Percentiles rank a stretch among this genome's conserved stretches.
phyloP scores from a whole-genome alignment of 306 rosid species.

The Datisca glomerata region DNA sequence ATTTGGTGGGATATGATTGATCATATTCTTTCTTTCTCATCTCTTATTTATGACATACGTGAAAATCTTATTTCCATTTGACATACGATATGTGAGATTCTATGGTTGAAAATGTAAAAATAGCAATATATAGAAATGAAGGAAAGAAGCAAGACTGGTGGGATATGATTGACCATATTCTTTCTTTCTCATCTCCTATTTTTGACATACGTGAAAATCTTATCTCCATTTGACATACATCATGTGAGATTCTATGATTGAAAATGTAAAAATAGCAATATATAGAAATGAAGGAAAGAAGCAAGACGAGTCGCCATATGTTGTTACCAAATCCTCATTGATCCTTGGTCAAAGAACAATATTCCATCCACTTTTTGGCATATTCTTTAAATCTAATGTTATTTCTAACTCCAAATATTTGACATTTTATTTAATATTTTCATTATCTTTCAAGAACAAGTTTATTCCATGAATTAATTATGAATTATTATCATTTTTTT shows the following conservation, averaged over 20 bases:
- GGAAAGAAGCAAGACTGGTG: no score
- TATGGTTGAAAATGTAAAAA: no score
- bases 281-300: slow-evolving; percentile 1
- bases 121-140: no score
- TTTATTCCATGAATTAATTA: no score
- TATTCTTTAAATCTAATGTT: background rate
- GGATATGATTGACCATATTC: background rate
- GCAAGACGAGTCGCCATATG: background rate
- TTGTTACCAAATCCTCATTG: background rate
- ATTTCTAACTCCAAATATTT: background rate
- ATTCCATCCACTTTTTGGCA: slow-evolving; percentile 1
- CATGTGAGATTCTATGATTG: slow-evolving; percentile 1
- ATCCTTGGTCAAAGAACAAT: background rate
- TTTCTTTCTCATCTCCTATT: background rate
- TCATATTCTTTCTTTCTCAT: background rate
- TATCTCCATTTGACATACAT: slow-evolving; percentile 1
- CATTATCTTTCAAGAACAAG: no score
- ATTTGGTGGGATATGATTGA: background rate
- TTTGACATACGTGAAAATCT: background rate
- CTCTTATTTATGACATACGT: background rate
- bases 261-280: background rate
- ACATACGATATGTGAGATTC: no score
- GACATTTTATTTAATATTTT: background rate
- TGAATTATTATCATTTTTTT: background rate
- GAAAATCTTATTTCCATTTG: background rate